Base-by-base conservation (phyloP, 345 rosid species). In the Cardiospermum halicacabum region DNA sequence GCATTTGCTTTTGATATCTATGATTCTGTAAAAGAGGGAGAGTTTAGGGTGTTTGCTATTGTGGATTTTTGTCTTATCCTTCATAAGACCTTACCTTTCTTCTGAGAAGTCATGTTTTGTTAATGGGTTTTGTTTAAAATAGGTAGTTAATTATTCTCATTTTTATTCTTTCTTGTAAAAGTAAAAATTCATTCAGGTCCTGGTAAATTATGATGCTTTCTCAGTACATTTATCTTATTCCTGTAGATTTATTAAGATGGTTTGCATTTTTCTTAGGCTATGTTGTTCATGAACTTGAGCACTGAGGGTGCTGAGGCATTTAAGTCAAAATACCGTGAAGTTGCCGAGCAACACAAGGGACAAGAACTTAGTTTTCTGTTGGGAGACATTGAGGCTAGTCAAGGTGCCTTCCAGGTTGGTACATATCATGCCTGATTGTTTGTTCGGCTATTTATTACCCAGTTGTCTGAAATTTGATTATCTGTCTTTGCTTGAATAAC, bases 381-480 rank as follows among this genome's bases (percentile, higher is more conserved):
- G 76, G 99, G 97, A 75, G 97, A 94, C 69, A 42, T 83, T n/a
- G 96, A 91, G 57, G 84, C 79, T 51, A 80, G 96, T 84, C 80
- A 91, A 83, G 86, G 82, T 69, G 97, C 96, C 49, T 75, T 94
- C 62, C 91, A 91, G 95, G 99, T 94, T 51, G 16, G 79, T 70
- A 27, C 54, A 48, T 63, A 32, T 56, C 16, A 10, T 40, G 2
- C 28, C 56, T 59, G 56, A 28, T 53, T 11, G 39, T 68, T 30
- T 31, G 59, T 22, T 39, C 27, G 67, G 53, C 18, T 71, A 40
- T 24, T 7, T 61, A 32, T 4, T 60, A 66, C 53, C 22, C 27
- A 45, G 53, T 36, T 60, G 49, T 53, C 48, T 66, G 22, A 69
- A 25, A 6, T 45, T 34, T 19, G 58, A 24, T 32, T 51, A 25